A percentile compares a stretch with the other conserved stretches of the same genome.
Conservation (phyloP, 176 grass and related monocot species). For the Zoysia japonica region DNA sequence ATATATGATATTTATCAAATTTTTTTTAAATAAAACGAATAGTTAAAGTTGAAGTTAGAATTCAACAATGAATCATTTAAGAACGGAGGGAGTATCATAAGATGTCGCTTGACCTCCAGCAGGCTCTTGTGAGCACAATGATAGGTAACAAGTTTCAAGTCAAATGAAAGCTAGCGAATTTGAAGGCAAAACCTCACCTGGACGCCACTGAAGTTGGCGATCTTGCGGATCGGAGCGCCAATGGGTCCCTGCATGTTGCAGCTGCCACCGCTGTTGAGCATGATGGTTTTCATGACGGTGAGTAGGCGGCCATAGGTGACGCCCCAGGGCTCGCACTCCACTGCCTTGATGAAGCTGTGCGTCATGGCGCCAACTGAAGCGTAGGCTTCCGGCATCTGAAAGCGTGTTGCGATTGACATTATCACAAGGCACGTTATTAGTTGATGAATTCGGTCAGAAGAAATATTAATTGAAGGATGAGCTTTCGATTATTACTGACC, state of each 20-base stretch:
- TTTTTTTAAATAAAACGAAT: too few species aligned
- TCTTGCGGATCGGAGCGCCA: constrained; percentile 49
- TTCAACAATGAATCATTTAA: too few species aligned
- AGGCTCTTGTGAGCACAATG: neutral
- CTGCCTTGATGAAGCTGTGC: constrained; percentile 70
- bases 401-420: neutral
- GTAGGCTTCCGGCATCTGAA: constrained; percentile 33
- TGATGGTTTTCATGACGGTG: constrained; percentile 58
- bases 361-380: constrained; percentile 80
- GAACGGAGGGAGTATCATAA: too few species aligned
- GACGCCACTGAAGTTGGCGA: constrained; percentile 52
- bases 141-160: too few species aligned
- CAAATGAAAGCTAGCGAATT: neutral
- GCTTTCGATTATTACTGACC: neutral
- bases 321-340: constrained; percentile 55
- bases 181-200: constrained; percentile 48
- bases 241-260: constrained; percentile 47
- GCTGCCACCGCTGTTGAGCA: constrained; percentile 34
- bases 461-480: neutral
- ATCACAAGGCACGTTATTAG: neutral
- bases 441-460: neutral
- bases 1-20: too few species aligned
- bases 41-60: too few species aligned
- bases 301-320: constrained; percentile 81
- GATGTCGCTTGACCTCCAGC: too few species aligned